Conservation (phyloP, 768 basidiomycete genomes). For the Lenzites betulinus region DNA sequence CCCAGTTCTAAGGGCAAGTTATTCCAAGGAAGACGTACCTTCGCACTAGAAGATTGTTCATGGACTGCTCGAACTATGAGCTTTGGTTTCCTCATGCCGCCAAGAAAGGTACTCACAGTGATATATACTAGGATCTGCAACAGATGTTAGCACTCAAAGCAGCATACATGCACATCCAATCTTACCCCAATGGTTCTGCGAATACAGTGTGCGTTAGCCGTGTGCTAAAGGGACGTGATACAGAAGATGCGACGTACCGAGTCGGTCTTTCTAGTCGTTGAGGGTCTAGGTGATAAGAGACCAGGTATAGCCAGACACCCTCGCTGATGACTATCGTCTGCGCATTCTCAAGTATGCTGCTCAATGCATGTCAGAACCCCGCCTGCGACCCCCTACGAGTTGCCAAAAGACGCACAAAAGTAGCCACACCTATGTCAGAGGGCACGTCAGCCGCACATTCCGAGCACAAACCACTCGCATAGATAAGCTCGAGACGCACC, state of each 20-base stretch:
- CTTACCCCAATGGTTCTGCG: slow-evolving; percentile 1
- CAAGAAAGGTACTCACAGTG: neutral
- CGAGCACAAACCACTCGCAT: too few relatives aligned
- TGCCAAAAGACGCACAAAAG: neutral
- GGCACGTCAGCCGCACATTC: too few relatives aligned
- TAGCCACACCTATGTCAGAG: neutral
- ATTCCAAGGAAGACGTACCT: neutral
- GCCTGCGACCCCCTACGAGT: neutral
- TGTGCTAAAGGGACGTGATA: neutral
- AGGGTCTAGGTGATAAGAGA: neutral
- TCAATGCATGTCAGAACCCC: neutral
- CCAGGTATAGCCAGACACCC: neutral
- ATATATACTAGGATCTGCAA: neutral
- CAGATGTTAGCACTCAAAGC: neutral
- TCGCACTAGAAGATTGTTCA: slow-evolving; percentile 5
- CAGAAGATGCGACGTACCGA: neutral
- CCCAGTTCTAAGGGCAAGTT: neutral
- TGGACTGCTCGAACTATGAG: neutral
- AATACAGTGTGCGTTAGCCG: neutral
- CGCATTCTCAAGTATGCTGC: neutral
- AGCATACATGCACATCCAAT: too few relatives aligned
- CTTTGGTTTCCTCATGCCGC: too few relatives aligned
- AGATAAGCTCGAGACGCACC: neutral
- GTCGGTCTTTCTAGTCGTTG: neutral
- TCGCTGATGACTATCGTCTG: neutral